These are phyloP conservation scores for Dendryphion nanum DNA, from an alignment of 2,329 filamentous ascomycete species.

Conservation along the genomic window DNA sequence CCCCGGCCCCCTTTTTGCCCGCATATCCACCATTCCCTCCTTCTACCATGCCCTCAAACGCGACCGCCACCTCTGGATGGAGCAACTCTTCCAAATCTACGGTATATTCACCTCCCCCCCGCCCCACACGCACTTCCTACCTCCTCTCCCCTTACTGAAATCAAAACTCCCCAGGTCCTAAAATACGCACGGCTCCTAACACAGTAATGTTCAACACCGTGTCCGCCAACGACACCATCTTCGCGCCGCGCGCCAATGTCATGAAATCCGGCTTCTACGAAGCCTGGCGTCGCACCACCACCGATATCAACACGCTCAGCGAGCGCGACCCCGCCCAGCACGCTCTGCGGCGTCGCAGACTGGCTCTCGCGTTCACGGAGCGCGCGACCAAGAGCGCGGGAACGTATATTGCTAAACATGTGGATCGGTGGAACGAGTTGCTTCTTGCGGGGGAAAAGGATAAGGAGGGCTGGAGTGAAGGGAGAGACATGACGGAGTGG, in stretches of 20 bases:
- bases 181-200: slow-evolving; percentile 12
- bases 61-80: slow-evolving; percentile 17
- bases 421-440: slow-evolving; percentile 11
- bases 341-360: neutral
- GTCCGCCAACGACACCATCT: slow-evolving; percentile 43
- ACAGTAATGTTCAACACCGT: slow-evolving; percentile 68
- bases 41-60: slow-evolving; percentile 8
- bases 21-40: slow-evolving; percentile 4
- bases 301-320: slow-evolving; percentile 6
- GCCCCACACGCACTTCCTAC: no score
- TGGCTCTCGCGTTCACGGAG: slow-evolving; percentile 8
- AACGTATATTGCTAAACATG: slow-evolving; percentile 6
- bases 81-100: slow-evolving; percentile 12
- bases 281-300: slow-evolving; percentile 4
- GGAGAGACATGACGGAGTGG: slow-evolving; percentile 10
- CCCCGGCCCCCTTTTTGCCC: slow-evolving; percentile 6
- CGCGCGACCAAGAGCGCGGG: neutral
- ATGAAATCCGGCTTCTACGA: slow-evolving; percentile 9
- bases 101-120: no score
- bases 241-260: slow-evolving; percentile 17
- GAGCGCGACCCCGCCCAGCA: slow-evolving; percentile 5
- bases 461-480: slow-evolving; percentile 7
- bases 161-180: slow-evolving; percentile 3
- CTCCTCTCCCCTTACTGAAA: no score
- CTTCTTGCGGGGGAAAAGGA: slow-evolving; percentile 3